Base-by-base conservation (phyloP, 139 green algal genomes). In the Chlamydomonas sphaeroides region DNA sequence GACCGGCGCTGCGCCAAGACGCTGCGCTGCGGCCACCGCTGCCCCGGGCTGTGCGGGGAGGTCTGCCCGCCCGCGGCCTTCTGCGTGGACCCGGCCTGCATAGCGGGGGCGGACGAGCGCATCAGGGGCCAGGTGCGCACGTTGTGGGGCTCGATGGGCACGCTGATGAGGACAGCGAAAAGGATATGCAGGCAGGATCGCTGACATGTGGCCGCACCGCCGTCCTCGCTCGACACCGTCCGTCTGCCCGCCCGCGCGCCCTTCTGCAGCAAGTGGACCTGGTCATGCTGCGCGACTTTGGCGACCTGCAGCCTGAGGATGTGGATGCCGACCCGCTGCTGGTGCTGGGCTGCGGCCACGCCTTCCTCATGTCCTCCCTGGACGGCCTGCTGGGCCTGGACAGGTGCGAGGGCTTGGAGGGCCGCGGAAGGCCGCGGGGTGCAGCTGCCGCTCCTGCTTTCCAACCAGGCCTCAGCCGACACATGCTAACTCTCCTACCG, bases 291-390 rank as follows among this genome's bases (percentile, higher is more conserved):
- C 85, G 38, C 15, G 84, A 48, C 38, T 85, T 91, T n/a, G 49
- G 38, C 23, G 87, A 90, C 17, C 53, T 95, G 65, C 77, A 41
- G 1, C 84, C 90, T 2, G 70, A 86, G 23, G 87, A 92, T 14
- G 56, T 91, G 35, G 85, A 89, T 21, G 53, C 76, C 8, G 90
- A 92, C 66, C 92, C 92, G 20, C 68, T 95, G 45, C 20, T 95
- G 30, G 69, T 91, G 63, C 88, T 95, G 65, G 42, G 39, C 2
- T 95, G 92, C 81, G 88, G 91, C 53, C 92, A 95, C 68, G 78
- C 67, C 33, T 87, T 96, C 70, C 59, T 71, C 18, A 35, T 28
- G 14, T 56, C n/a, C 39, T 38, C 59, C 7, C n/a, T 80, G 93
- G 20, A 93, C 68, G 59, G 92, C 68, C 57, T 88, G 84, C 23